These are phyloP conservation scores for Colletotrichum eleusines DNA, from an alignment of 2,329 filamentous ascomycete species.

Conservation along the genomic window DNA sequence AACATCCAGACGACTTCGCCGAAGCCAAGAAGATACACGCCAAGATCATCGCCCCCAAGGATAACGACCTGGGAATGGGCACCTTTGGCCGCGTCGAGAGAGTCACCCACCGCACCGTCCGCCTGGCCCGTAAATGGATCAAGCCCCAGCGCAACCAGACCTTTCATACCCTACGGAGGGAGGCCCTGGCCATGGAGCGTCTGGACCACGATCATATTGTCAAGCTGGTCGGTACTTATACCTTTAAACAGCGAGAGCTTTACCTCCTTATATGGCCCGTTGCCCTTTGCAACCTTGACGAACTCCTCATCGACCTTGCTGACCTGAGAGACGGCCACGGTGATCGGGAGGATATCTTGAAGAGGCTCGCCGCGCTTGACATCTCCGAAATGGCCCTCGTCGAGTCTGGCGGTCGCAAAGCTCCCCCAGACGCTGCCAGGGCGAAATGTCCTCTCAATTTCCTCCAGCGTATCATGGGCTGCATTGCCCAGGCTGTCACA, in stretches of 20 bases:
- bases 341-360: conserved; percentile 56
- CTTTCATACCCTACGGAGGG: conserved; percentile 57
- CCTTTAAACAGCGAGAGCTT: conserved; percentile 54
- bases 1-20: conserved; percentile 46
- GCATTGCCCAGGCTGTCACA: conserved; percentile 57
- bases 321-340: conserved; percentile 53
- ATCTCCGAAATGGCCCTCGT: conserved; percentile 53
- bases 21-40: conserved; percentile 48
- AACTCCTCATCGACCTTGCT: conserved; percentile 59
- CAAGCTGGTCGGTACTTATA: conserved; percentile 61
- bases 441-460: conserved; percentile 55
- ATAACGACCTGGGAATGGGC: conserved; percentile 56
- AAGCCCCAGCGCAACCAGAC: conserved; percentile 51
- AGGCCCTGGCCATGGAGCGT: conserved; percentile 61
- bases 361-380: conserved; percentile 54
- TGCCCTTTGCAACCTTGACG: conserved; percentile 59
- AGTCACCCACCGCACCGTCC: conserved; percentile 55
- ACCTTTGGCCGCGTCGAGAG: conserved; percentile 60
- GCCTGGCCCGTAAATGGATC: conserved; percentile 60
- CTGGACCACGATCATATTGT: conserved; percentile 62
- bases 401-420: conserved; percentile 45
- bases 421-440: background rate
- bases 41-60: conserved; percentile 44
- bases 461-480: conserved; percentile 58
- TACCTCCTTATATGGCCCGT: conserved; percentile 62